Evolutionary conservation across 2,329 filamentous ascomycete genomes (phyloP).

Genomic region (Chrysoporthe deuterocubensis): DNA sequence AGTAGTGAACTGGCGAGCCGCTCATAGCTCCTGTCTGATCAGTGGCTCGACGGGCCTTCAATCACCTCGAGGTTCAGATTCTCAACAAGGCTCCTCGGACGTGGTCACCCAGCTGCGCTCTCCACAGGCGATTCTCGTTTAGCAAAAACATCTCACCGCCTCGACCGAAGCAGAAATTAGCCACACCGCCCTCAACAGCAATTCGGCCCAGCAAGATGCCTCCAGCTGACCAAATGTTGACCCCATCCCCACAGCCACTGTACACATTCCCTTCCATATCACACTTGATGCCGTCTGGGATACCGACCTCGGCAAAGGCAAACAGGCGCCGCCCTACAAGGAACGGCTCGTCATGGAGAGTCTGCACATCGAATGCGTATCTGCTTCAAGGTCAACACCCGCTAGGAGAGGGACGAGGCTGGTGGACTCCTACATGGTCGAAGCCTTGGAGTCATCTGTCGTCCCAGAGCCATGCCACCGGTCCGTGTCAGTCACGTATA

Average conservation of each 20-base stretch:
- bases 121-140: conserved; percentile 51
- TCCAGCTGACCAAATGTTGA: conserved; percentile 52
- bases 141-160: conserved; percentile 50
- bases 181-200: conserved; percentile 45
- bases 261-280: conserved; percentile 54
- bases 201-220: conserved; percentile 53
- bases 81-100: conserved; percentile 36
- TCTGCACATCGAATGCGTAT: conserved; percentile 42
- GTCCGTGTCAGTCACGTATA: conserved; percentile 54
- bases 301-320: conserved; percentile 50
- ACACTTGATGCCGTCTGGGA: conserved; percentile 53
- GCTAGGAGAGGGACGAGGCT: not conserved
- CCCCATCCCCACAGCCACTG: conserved; percentile 51
- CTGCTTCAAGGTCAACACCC: conserved; percentile 26
- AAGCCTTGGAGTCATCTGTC: conserved; percentile 33
- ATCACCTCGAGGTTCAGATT: conserved; percentile 9
- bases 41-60: not conserved
- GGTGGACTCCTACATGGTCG: conserved; percentile 35
- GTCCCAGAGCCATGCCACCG: conserved; percentile 40
- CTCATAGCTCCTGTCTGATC: not conserved
- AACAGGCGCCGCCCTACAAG: conserved; percentile 55
- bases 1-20: not conserved
- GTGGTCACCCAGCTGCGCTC: conserved; percentile 38
- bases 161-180: conserved; percentile 54
- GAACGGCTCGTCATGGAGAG: conserved; percentile 39